These are phyloP conservation scores for Paecilomyces formosus DNA, from an alignment of 2,329 filamentous ascomycete genomes.

Conservation along the genomic window DNA sequence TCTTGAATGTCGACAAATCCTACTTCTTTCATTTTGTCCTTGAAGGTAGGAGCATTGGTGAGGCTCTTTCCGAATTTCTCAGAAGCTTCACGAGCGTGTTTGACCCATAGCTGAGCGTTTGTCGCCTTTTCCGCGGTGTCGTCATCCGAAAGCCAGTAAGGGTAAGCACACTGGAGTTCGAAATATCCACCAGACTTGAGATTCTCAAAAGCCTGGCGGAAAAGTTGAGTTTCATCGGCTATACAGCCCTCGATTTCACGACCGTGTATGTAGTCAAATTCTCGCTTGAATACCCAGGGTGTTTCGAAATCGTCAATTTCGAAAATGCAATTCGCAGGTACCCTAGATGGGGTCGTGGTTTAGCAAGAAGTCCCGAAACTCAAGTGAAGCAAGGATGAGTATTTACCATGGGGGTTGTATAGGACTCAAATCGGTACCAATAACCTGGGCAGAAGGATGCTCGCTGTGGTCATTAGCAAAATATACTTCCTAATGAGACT, in stretches of 20 bases:
- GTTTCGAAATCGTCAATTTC: constrained; percentile 8
- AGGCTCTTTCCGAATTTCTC: constrained; percentile 9
- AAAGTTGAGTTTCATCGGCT: background rate
- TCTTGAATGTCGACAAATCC: constrained; percentile 45
- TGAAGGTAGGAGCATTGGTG: constrained; percentile 18
- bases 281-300: constrained; percentile 5
- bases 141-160: constrained; percentile 2
- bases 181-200: background rate
- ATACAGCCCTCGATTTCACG: background rate
- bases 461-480: constrained; percentile 11
- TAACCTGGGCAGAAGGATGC: constrained; percentile 27
- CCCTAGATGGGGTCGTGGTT: constrained; percentile 12
- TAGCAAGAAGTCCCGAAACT: background rate
- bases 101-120: constrained; percentile 5
- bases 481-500: constrained; percentile 14
- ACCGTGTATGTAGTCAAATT: constrained; percentile 10
- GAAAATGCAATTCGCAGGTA: constrained; percentile 11
- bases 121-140: constrained; percentile 6
- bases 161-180: background rate
- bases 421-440: constrained; percentile 37
- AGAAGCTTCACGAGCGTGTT: constrained; percentile 6
- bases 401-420: constrained; percentile 28
- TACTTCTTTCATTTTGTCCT: constrained; percentile 36
- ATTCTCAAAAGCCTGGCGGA: background rate
- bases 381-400: background rate